A percentile compares a stretch with the other conserved stretches of the same genome.
These are phyloP conservation scores for Pleurotus eryngii DNA, from an alignment of 768 basidiomycete genomes.

Conservation along the genomic window DNA sequence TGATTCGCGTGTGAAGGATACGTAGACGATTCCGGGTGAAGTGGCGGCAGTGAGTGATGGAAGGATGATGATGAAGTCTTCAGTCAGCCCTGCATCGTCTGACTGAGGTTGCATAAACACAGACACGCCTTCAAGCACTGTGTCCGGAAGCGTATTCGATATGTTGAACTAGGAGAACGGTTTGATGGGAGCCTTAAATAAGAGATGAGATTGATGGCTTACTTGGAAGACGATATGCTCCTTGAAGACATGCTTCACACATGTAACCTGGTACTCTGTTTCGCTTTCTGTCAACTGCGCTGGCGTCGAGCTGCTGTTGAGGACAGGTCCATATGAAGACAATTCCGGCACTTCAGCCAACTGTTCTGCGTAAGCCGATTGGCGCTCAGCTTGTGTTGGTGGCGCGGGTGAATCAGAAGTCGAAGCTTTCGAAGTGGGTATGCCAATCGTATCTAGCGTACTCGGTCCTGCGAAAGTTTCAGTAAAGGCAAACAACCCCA, in stretches of 20 bases:
- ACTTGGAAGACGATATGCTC: slow-evolving; percentile 98
- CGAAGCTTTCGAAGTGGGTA: slow-evolving; percentile 54
- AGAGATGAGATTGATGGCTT: slow-evolving; percentile 17
- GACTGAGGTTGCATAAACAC: slow-evolving; percentile 86
- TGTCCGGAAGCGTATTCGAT: slow-evolving; percentile 94
- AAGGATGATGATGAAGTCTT: slow-evolving; percentile 93
- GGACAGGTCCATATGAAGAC: slow-evolving; percentile 75
- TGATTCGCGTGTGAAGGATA: slow-evolving; percentile 83
- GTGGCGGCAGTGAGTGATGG: slow-evolving; percentile 63
- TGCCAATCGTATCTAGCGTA: slow-evolving; percentile 80
- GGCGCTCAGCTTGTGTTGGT: slow-evolving; percentile 82
- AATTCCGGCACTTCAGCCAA: slow-evolving; percentile 87
- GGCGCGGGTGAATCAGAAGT: slow-evolving; percentile 60
- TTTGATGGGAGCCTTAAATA: slow-evolving; percentile 6
- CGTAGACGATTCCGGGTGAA: slow-evolving; percentile 87
- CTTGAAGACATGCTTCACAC: slow-evolving; percentile 95
- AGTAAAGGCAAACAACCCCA: slow-evolving; percentile 6
- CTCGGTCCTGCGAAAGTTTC: slow-evolving; percentile 62
- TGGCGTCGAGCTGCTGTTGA: slow-evolving; percentile 81
- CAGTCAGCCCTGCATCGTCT: slow-evolving; percentile 71
- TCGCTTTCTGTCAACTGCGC: slow-evolving; percentile 91
- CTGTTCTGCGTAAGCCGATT: slow-evolving; percentile 84
- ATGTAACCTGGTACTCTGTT: slow-evolving; percentile 96
- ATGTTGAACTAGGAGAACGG: slow-evolving; percentile 77
- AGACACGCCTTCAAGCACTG: slow-evolving; percentile 90